These are phyloP conservation scores for Colletotrichum sp. DNA, from an alignment of 2,329 filamentous ascomycete species.

Conservation along the genomic window DNA sequence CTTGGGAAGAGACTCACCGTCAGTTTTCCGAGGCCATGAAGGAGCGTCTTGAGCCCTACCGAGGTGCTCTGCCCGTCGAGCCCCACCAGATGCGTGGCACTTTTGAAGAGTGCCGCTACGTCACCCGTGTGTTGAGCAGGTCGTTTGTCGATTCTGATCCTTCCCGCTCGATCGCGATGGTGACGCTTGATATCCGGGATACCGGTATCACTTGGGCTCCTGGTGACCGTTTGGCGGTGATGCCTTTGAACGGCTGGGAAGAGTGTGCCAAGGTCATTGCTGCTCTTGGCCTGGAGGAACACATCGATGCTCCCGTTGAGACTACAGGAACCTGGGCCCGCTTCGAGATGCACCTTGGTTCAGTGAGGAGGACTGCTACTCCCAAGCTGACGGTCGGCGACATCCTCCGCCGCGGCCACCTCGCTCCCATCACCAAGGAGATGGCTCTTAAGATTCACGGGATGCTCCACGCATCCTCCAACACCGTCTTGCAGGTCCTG, in stretches of 20 bases:
- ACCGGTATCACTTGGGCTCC: constrained; percentile 59
- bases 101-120: constrained; percentile 59
- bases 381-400: constrained; percentile 47
- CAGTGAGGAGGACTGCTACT: constrained; percentile 33
- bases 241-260: constrained; percentile 59
- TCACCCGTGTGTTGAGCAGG: constrained; percentile 45
- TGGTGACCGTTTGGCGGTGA: constrained; percentile 56
- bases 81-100: constrained; percentile 59
- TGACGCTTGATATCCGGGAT: constrained; percentile 56
- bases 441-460: constrained; percentile 53
- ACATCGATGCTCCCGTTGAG: constrained; percentile 44
- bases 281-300: constrained; percentile 52
- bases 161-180: constrained; percentile 48
- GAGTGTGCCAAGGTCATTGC: constrained; percentile 59
- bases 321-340: constrained; percentile 48
- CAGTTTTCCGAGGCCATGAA: constrained; percentile 60
- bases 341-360: constrained; percentile 50
- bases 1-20: constrained; percentile 55
- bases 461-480: constrained; percentile 54
- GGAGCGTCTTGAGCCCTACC: constrained; percentile 54
- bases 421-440: constrained; percentile 56
- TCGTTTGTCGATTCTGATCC: constrained; percentile 51
- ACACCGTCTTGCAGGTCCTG: constrained; percentile 51
- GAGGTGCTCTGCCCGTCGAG: constrained; percentile 49
- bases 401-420: constrained; percentile 55